phyloP scores from a whole-genome alignment of 208 protist species.

The Acanthamoeba royreba region DNA sequence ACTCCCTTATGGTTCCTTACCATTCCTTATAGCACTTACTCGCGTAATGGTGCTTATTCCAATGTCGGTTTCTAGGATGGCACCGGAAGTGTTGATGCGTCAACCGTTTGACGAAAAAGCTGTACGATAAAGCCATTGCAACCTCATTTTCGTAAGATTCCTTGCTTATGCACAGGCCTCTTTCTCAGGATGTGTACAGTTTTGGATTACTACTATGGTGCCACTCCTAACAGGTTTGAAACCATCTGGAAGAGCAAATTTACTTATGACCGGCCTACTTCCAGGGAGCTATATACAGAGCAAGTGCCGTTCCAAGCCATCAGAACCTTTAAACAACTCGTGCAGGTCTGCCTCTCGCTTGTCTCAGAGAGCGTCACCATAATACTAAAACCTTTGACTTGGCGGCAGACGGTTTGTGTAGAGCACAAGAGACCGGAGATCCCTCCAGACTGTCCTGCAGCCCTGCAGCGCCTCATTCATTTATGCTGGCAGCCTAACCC shows the following conservation, averaged over 20 bases:
- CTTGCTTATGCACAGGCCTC: neutral
- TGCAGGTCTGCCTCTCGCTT: neutral
- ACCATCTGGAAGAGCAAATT: neutral
- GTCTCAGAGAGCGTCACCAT: neutral
- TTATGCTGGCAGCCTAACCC: slow-evolving; percentile 4
- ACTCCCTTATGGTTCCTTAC: neutral
- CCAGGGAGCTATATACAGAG: neutral
- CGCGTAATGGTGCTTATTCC: neutral
- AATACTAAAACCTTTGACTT: neutral
- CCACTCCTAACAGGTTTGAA: neutral
- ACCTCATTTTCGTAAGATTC: neutral
- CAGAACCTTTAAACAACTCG: neutral
- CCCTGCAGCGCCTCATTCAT: neutral
- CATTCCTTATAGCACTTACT: neutral
- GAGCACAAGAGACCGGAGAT: neutral
- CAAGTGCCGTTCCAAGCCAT: neutral
- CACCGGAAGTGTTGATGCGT: neutral
- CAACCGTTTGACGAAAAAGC: slow-evolving; percentile 19
- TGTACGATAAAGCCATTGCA: neutral
- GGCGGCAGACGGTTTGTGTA: neutral
- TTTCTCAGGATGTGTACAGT: slow-evolving; percentile 2
- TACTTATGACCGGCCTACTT: no score
- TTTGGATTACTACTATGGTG: slow-evolving; percentile 33
- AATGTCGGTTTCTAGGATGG: neutral
- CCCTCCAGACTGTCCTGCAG: neutral